Conservation (phyloP, 306 rosid species). For the Malus sylvestris region DNA sequence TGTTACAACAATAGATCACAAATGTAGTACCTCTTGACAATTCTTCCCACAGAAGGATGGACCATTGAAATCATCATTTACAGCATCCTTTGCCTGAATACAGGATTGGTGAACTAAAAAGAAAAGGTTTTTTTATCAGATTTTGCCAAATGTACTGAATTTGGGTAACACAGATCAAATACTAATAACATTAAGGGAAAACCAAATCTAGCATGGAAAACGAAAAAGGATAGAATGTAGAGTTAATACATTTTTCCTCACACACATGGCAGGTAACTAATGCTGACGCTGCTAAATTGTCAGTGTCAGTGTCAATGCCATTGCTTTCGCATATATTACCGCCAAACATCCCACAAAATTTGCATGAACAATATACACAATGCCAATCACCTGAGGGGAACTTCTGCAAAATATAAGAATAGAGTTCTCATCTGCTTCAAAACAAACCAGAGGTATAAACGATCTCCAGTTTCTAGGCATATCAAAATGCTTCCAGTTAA, state of each 20-base stretch:
- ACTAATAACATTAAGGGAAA: neutral
- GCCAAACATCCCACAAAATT: constrained; percentile 61
- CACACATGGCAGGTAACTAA: constrained; percentile 60
- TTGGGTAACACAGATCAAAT: neutral
- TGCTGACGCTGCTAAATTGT: constrained; percentile 14
- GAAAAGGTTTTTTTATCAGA: neutral
- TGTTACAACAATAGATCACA: constrained; percentile 15
- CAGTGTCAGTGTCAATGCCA: constrained; percentile 12
- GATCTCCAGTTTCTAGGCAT: constrained; percentile 6
- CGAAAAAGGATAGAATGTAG: neutral
- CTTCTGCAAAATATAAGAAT: constrained; percentile 49
- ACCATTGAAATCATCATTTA: constrained; percentile 21
- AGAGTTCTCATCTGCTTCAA: constrained; percentile 2
- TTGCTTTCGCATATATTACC: constrained; percentile 29
- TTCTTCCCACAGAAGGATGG: constrained; percentile 57
- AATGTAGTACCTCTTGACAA: constrained; percentile 60
- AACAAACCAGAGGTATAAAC: constrained; percentile 6
- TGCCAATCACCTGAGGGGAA: constrained; percentile 92
- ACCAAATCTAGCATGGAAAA: neutral
- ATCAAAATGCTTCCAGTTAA: neutral
- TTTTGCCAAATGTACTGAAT: neutral
- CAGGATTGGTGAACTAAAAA: constrained; percentile 67
- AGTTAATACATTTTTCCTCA: constrained; percentile 68
- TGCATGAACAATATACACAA: constrained; percentile 89
- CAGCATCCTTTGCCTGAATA: constrained; percentile 32